These are phyloP conservation scores for Vigna angularis DNA, from an alignment of 306 rosid species.

Conservation along the genomic window DNA sequence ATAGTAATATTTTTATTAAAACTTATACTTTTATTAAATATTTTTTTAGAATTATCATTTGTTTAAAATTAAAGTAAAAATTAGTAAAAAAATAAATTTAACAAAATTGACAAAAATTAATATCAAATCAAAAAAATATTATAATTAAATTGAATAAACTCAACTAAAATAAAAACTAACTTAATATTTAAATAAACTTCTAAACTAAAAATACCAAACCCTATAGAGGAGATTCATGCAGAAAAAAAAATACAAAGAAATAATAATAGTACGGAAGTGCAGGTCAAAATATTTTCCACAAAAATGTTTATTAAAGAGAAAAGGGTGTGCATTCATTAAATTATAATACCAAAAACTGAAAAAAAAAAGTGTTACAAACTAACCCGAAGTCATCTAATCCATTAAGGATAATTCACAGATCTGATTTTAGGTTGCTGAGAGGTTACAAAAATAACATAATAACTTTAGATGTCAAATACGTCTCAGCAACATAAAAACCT, in stretches of 20 bases:
- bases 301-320: background rate
- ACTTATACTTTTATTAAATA: no score
- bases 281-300: background rate
- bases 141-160: no score
- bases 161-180: no score
- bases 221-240: background rate
- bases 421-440: no score
- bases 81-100: no score
- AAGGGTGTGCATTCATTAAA: background rate
- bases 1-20: no score
- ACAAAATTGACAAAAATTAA: no score
- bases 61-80: no score
- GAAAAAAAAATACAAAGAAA: background rate
- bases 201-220: background rate
- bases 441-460: no score
- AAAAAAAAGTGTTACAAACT: background rate
- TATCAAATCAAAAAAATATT: no score
- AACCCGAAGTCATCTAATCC: background rate
- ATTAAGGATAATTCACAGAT: no score
- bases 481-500: background rate
- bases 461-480: background rate
- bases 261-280: background rate
- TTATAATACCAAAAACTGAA: conserved; percentile 13
- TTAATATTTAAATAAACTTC: background rate
- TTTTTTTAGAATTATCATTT: no score